Evolutionary conservation across 2,329 filamentous ascomycete genomes (phyloP), one percentile per base, ranked within the genome.

Genomic region (Paecilomyces fulvus): DNA sequence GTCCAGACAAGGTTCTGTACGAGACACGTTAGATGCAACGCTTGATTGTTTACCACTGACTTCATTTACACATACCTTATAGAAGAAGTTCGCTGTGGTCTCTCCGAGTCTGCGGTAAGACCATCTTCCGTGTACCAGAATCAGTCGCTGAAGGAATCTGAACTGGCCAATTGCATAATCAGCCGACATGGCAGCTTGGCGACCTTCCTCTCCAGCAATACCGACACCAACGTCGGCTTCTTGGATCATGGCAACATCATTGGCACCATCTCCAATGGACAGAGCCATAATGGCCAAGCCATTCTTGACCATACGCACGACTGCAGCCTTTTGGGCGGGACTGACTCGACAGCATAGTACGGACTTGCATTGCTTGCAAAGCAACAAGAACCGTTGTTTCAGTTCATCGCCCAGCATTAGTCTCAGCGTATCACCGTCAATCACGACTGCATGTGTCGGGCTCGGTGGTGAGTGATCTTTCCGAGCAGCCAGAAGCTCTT

Each of bases 41-140:
- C 37, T 17, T 17, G n/a, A 9, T n/a, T 9, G 17, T 20, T 43
- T 43, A 4, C 14, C 20, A 3, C 14, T 20, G 6, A 43, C 6
- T 17, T 43, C 25, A 52, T 50, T 31, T 1, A 43, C 14, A 61
- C 76, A 67, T 70, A 84, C 83, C 78, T 99, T 99, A 84, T 97
- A 99, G 80, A 99, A 99, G 81, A 99, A 99, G 73, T 99, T 99
- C 72, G 91, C 90, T 67, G 95, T 96, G 51, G 87, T 89, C 77
- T 99, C 94, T 30, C 88, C 90, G 71, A 99, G 78, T 65, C 94
- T 85, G 54, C 92, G 84, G 76, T 99, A 99, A n/a, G 91, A 96
- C 90, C 92, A 96, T 57, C 92, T 84, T 57, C 92, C 92, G 69
- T 96, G 92, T 3, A 96, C 91, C 20, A 96, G 82, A 30, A 96